Evolutionary conservation across 2,329 filamentous ascomycete genomes (phyloP).

Genomic region (Stenocarpella maydis): DNA sequence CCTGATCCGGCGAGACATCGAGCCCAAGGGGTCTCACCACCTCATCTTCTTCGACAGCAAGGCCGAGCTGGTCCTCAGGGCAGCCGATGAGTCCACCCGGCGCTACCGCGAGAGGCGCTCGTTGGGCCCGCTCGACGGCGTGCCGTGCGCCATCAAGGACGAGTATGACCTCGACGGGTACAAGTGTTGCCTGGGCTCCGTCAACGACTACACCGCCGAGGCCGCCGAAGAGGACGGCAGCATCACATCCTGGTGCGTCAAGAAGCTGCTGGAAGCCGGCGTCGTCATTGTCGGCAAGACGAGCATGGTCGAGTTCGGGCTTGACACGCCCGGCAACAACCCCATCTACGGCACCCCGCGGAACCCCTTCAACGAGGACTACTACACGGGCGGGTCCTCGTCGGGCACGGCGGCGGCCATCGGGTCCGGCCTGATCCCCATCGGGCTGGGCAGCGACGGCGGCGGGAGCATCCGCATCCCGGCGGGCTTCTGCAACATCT

Average conservation of each 20-base stretch:
- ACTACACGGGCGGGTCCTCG: constrained; percentile 81
- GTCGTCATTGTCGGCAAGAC: constrained; percentile 76
- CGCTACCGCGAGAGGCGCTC: constrained; percentile 62
- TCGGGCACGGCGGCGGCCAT: constrained; percentile 78
- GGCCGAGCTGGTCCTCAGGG: constrained; percentile 50
- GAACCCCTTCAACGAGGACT: constrained; percentile 76
- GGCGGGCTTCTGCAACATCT: constrained; percentile 75
- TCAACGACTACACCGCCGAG: constrained; percentile 64
- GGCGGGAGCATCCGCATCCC: constrained; percentile 80
- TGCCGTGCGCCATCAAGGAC: constrained; percentile 79
- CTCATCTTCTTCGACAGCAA: constrained; percentile 55
- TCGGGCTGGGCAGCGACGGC: constrained; percentile 76
- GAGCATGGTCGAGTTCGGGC: constrained; percentile 79
- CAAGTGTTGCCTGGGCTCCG: constrained; percentile 69
- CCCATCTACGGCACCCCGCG: constrained; percentile 75
- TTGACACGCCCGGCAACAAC: constrained; percentile 81
- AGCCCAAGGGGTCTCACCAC: constrained; percentile 50
- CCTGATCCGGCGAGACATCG: constrained; percentile 51
- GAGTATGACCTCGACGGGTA: constrained; percentile 81
- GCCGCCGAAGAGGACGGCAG: constrained; percentile 46
- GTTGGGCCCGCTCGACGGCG: constrained; percentile 72
- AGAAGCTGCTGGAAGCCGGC: constrained; percentile 74
- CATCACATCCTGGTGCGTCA: constrained; percentile 73
- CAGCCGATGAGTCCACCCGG: constrained; percentile 54
- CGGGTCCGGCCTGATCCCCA: constrained; percentile 73